Evolutionary conservation across 257 asterid genomes (phyloP).

Genomic region (Jasminum sambac): DNA sequence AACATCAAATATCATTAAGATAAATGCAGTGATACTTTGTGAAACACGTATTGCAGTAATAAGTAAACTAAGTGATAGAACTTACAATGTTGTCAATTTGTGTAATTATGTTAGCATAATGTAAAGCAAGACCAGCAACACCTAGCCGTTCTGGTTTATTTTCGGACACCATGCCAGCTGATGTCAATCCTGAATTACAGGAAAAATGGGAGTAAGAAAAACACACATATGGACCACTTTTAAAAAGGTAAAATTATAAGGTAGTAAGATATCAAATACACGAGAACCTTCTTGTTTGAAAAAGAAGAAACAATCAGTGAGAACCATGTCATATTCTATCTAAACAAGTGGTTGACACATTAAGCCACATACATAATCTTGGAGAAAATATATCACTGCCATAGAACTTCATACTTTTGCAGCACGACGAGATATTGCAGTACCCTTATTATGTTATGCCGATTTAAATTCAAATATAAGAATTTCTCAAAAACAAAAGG

Average conservation of each 20-base stretch:
- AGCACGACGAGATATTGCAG: not conserved
- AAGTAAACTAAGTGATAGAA: constrained; percentile 17
- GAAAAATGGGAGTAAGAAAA: constrained; percentile 13
- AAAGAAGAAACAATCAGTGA: not conserved
- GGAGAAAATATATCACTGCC: not conserved
- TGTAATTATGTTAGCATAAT: constrained; percentile 88
- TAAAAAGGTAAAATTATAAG: constrained; percentile 2
- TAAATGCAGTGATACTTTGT: constrained; percentile 5
- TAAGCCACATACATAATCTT: not conserved
- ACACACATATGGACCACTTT: not conserved
- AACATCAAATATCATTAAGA: constrained; percentile 20
- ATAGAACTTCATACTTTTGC: not conserved
- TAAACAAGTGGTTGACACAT: not conserved
- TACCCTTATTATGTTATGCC: not conserved
- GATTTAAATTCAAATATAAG: not conserved
- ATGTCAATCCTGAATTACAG: constrained; percentile 50
- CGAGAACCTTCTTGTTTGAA: not conserved
- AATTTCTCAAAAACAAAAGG: not conserved
- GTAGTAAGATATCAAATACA: not conserved
- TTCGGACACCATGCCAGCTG: constrained; percentile 44
- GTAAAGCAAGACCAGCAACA: constrained; percentile 88
- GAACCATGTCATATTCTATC: not conserved
- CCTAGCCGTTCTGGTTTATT: constrained; percentile 79
- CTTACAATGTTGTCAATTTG: constrained; percentile 92
- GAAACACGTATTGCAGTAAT: not conserved